A percentile compares a stretch with the other conserved stretches of the same genome.
phyloP scores from a whole-genome alignment of 768 basidiomycete genomes.

The Gautieria morchelliformis region DNA sequence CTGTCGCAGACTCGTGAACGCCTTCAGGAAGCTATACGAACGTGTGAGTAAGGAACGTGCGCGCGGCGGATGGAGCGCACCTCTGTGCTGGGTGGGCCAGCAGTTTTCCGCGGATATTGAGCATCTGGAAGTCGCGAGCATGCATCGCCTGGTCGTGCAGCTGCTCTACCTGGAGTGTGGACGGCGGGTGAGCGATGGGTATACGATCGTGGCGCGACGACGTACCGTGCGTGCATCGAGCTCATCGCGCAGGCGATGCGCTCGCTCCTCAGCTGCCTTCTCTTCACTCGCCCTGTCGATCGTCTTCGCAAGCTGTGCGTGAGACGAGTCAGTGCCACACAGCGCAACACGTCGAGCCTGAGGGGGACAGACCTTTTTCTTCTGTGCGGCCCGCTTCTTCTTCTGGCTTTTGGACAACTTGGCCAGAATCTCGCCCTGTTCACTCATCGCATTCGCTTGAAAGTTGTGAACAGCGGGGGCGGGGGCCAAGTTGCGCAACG shows the following conservation, averaged over 20 bases:
- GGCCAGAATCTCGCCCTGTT: neutral
- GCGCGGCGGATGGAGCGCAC: neutral
- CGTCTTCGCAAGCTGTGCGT: conserved; percentile 7
- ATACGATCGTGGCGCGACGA: neutral
- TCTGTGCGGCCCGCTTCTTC: conserved; percentile 8
- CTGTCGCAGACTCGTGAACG: conserved; percentile 1
- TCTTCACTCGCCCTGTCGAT: neutral
- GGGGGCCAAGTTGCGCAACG: neutral
- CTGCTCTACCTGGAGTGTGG: neutral
- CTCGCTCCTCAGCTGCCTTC: neutral
- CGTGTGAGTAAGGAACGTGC: neutral
- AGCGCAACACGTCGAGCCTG: neutral
- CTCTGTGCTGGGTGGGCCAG: conserved; percentile 2
- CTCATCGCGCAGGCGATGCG: neutral
- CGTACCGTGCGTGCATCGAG: conserved; percentile 5
- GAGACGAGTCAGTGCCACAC: neutral
- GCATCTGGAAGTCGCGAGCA: conserved; percentile 6
- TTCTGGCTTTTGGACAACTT: conserved; percentile 8
- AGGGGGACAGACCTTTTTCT: conserved; percentile 2
- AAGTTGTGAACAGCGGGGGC: conserved; percentile 1
- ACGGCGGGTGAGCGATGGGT: neutral
- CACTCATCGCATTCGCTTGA: conserved; percentile 1
- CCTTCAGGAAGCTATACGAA: neutral
- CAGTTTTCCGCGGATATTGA: conserved; percentile 5
- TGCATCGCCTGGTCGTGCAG: conserved; percentile 5